Evolutionary conservation across 2,329 filamentous ascomycete species (phyloP), one percentile per base, ranked within the genome.

Genomic region (Epichloe sp.): DNA sequence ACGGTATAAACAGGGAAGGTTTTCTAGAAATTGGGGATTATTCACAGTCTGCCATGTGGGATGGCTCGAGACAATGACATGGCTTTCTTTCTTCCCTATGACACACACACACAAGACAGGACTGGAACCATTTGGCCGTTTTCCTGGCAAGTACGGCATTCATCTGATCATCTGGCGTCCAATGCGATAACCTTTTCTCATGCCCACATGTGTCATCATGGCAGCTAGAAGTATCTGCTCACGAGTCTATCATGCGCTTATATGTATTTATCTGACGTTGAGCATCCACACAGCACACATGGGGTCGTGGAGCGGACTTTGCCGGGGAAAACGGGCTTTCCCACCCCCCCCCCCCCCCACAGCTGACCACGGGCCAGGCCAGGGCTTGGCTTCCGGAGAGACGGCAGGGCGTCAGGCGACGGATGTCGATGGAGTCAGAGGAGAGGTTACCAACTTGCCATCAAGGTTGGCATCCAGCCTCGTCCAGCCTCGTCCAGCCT

Each of bases 151-250:
- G 19, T 19, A 19, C 19, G 26, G 26, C 26, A 10, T 8, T 31
- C 3, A 1, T 31, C 26, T 3, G 26, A 31, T 10, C 7, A 31
- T 31, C 26, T 31, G 26, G 73, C 73, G 53, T 74, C 68, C 37
- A 66, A 58, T 15, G 69, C 65, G 8, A 4, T 78, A 61, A 0
- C 75, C 75, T 60, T 74, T 68, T 54, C 75, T 64, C 72, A 75
- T 76, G 0, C 65, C 69, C 8, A 71, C 1, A 8, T 26, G 26
- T 77, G 55, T 70, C 53, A 21, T 76, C 73, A 57, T 79, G 73
- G 74, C 75, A 79, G 31, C 68, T 73, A 4, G 73, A 77, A 64
- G 79, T 10, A 10, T 31, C 26, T 31, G 26, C 7, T 10, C 26
- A 31, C 26, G 8, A 10, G 26, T 31, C 8, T 4, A 31, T 31